A percentile compares a stretch with the other conserved stretches of the same genome.
phyloP scores from a whole-genome alignment of 2,329 filamentous ascomycete genomes.

The Diaporthe amygdali region DNA sequence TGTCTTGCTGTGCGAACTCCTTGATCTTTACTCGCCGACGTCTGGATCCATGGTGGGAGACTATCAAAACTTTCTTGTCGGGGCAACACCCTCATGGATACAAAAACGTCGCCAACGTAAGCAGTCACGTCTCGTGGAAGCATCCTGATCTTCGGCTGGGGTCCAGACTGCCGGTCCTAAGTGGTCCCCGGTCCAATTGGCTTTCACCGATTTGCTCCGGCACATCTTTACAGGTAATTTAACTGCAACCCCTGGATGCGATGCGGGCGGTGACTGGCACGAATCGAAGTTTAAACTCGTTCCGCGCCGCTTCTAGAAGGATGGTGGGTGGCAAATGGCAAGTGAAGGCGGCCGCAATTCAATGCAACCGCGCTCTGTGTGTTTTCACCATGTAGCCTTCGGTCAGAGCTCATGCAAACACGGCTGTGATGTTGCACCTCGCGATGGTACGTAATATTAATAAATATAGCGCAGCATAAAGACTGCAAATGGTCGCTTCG shows the following conservation, averaged over 20 bases:
- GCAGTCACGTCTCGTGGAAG: background rate
- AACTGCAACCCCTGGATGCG: background rate
- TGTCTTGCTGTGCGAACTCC: background rate
- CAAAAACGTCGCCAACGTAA: background rate
- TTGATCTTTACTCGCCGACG: background rate
- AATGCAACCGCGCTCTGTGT: background rate
- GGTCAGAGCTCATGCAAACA: background rate
- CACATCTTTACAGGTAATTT: background rate
- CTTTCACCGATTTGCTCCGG: slow-evolving; percentile 2
- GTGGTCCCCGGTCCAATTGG: background rate
- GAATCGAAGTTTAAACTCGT: background rate
- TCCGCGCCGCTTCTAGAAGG: slow-evolving; percentile 7
- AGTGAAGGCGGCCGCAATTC: background rate
- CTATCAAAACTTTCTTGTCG: background rate
- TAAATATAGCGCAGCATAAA: background rate
- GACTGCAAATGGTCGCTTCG: background rate
- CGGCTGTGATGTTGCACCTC: background rate
- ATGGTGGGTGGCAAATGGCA: background rate
- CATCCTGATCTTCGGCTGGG: background rate
- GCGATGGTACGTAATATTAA: slow-evolving; percentile 7
- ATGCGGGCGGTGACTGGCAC: background rate
- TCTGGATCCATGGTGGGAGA: background rate
- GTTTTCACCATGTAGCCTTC: background rate
- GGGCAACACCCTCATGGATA: background rate
- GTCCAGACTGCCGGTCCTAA: background rate